Evolutionary conservation across 305 asterid species (phyloP).

Genomic region (Euphrasia arctica): DNA sequence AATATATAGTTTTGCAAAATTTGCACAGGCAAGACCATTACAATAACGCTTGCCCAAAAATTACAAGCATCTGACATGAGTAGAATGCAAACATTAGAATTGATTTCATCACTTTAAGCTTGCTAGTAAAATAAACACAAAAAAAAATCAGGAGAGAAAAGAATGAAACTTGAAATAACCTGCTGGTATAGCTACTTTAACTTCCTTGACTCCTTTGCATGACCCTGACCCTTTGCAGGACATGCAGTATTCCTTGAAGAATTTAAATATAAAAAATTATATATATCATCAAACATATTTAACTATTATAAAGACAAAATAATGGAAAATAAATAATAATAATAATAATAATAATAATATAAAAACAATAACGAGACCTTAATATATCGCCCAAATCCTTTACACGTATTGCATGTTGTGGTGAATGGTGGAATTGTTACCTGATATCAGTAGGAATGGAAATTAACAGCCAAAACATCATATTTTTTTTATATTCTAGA

Average conservation of each 20-base stretch:
- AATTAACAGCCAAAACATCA: conserved; percentile 23
- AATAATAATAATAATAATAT: conserved; percentile 10
- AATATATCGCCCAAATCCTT: conserved; percentile 69
- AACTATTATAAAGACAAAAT: conserved; percentile 11
- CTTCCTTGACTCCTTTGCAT: conserved; percentile 66
- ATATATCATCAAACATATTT: conserved; percentile 19
- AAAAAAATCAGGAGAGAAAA: conserved; percentile 1
- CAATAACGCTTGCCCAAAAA: conserved; percentile 5
- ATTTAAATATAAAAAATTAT: neutral
- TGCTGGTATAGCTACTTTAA: conserved; percentile 75
- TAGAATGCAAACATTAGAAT: conserved; percentile 12
- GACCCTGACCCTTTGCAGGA: conserved; percentile 77
- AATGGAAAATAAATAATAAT: conserved; percentile 3
- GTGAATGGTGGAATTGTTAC: conserved; percentile 78
- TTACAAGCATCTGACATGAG: conserved; percentile 14
- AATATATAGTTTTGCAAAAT: conserved; percentile 18
- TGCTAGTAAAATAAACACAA: conserved; percentile 17
- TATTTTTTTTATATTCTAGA: conserved; percentile 5
- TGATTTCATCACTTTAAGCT: conserved; percentile 13
- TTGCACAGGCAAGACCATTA: conserved; percentile 8
- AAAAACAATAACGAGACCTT: conserved; percentile 44
- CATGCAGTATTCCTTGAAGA: conserved; percentile 57
- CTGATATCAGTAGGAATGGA: conserved; percentile 35
- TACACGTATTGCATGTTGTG: conserved; percentile 69
- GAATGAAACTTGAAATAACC: conserved; percentile 42